A percentile compares a stretch with the other conserved stretches of the same genome.
Evolutionary conservation across 108 stramenopile genomes (phyloP).

Genomic region (Skeletonema potamos): DNA sequence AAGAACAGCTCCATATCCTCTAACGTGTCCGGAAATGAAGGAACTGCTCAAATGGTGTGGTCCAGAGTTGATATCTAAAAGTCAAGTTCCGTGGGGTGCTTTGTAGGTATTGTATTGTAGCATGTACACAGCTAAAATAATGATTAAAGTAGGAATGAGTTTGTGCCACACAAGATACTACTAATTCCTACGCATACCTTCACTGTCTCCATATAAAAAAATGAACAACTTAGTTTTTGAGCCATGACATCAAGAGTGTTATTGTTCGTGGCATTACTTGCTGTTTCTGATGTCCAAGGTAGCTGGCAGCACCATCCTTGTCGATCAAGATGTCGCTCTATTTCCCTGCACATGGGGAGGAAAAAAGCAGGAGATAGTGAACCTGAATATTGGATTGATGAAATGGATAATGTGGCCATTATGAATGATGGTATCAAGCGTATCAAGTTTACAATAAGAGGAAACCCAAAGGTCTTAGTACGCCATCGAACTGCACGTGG

Average conservation of each 20-base stretch:
- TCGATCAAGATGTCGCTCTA: not conserved
- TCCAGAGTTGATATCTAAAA: constrained; percentile 60
- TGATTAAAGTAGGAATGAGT: too few relatives aligned
- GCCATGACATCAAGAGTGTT: not conserved
- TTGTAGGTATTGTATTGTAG: not conserved
- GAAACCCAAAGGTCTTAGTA: constrained; percentile 75
- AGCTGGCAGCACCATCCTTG: not conserved
- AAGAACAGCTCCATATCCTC: constrained; percentile 83
- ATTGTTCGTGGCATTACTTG: not conserved
- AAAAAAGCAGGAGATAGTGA: not conserved
- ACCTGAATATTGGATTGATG: not conserved
- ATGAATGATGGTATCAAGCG: not conserved
- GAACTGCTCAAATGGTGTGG: constrained; percentile 86
- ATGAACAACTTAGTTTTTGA: too few relatives aligned
- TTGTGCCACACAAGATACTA: too few relatives aligned
- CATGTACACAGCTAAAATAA: too few relatives aligned
- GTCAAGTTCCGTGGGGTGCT: constrained; percentile 65
- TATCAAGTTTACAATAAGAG: constrained; percentile 62
- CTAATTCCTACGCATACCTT: too few relatives aligned
- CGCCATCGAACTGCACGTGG: constrained; percentile 77
- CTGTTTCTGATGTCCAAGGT: not conserved
- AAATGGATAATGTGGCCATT: not conserved
- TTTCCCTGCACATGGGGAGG: not conserved
- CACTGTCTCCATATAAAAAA: too few relatives aligned
- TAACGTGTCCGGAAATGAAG: constrained; percentile 91